phyloP scores from a whole-genome alignment of 179 eudicot genomes.

The Camellia oleifera region DNA sequence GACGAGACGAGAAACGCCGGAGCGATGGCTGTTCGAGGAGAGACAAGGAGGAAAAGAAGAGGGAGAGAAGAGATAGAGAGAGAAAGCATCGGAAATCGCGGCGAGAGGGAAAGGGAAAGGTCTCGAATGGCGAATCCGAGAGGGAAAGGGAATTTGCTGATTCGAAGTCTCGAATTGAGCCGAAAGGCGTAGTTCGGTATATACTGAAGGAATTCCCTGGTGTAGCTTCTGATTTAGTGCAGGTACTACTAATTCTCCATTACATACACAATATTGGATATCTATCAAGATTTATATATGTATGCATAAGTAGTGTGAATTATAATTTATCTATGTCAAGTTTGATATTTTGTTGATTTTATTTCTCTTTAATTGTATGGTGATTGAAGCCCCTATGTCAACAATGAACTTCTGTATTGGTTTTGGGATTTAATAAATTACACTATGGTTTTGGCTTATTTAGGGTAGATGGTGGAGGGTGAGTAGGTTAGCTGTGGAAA shows the following conservation, averaged over 20 bases:
- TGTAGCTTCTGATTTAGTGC: constrained; percentile 57
- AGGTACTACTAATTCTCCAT: constrained; percentile 32
- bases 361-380: too few species aligned
- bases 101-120: constrained; percentile 26
- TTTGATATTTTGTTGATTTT: too few species aligned
- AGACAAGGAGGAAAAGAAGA: constrained; percentile 24
- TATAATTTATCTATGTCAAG: not conserved
- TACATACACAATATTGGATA: not conserved
- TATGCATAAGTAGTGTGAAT: not conserved
- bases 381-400: too few species aligned
- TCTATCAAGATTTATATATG: not conserved
- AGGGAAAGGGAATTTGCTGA: constrained; percentile 6
- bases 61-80: constrained; percentile 23
- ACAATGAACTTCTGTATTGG: too few species aligned
- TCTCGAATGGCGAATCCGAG: constrained; percentile 26
- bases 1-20: constrained; percentile 21
- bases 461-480: too few species aligned
- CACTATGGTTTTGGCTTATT: too few species aligned
- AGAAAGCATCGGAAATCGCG: constrained; percentile 25
- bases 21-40: constrained; percentile 34
- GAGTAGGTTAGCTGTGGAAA: too few species aligned
- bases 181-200: constrained; percentile 35
- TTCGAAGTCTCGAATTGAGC: constrained; percentile 23
- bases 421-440: too few species aligned
- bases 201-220: constrained; percentile 55